Evolutionary conservation across 139 green algal species (phyloP).

Genomic region (Tetratostichococcus sp.): DNA sequence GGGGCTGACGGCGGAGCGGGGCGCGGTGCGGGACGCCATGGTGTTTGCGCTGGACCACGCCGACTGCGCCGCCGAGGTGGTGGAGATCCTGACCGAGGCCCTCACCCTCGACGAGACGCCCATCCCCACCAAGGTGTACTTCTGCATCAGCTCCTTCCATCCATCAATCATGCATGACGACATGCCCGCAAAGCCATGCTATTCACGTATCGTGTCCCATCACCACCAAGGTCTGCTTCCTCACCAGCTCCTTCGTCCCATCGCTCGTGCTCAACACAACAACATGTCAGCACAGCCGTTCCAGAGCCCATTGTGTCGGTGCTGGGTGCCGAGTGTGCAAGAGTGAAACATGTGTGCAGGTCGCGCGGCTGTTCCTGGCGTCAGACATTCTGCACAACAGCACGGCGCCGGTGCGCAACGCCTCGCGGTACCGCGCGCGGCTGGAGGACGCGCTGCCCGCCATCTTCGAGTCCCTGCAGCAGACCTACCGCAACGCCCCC

Average conservation of each 20-base stretch:
- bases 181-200: too few species aligned
- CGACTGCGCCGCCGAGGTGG: slow-evolving; percentile 73
- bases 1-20: slow-evolving; percentile 62
- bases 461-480: slow-evolving; percentile 74
- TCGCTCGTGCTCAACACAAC: too few species aligned
- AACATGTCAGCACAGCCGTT: too few species aligned
- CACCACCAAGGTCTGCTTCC: too few species aligned
- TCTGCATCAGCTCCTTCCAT: too few species aligned
- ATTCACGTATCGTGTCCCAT: too few species aligned
- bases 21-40: slow-evolving; percentile 78
- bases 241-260: too few species aligned
- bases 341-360: background rate
- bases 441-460: slow-evolving; percentile 79
- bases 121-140: slow-evolving; percentile 74
- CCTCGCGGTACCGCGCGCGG: slow-evolving; percentile 67
- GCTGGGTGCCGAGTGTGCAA: background rate
- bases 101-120: slow-evolving; percentile 85
- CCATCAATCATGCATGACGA: too few species aligned
- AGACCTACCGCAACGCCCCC: slow-evolving; percentile 30
- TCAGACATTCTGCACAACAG: slow-evolving; percentile 95
- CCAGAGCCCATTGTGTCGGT: too few species aligned
- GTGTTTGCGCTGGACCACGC: slow-evolving; percentile 89
- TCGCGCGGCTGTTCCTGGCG: slow-evolving; percentile 79
- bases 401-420: slow-evolving; percentile 83
- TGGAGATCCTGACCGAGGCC: slow-evolving; percentile 76